Conservation (phyloP, 2,329 filamentous ascomycete genomes). For the Paraconiothyrium brasiliense region DNA sequence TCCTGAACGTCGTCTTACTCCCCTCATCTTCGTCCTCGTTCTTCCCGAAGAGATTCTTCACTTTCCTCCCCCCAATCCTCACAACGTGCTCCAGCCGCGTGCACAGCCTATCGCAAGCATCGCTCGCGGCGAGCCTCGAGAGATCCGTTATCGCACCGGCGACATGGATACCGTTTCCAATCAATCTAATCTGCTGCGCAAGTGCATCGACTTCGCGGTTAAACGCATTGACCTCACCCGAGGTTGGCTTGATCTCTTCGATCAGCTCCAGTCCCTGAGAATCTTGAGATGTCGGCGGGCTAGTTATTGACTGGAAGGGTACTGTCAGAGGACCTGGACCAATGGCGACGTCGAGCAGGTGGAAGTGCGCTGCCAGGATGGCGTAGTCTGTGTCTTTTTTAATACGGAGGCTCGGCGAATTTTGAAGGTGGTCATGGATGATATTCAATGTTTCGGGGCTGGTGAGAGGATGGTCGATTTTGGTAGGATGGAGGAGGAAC, state of each 20-base stretch:
- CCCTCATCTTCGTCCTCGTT: slow-evolving; percentile 54
- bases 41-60: slow-evolving; percentile 50
- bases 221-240: slow-evolving; percentile 62
- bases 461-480: slow-evolving; percentile 36
- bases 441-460: slow-evolving; percentile 29
- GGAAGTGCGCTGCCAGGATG: slow-evolving; percentile 70
- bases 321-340: slow-evolving; percentile 65
- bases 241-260: slow-evolving; percentile 22
- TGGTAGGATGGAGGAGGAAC: slow-evolving; percentile 62
- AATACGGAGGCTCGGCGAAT: slow-evolving; percentile 61
- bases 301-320: slow-evolving; percentile 41
- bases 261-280: slow-evolving; percentile 26
- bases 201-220: slow-evolving; percentile 77
- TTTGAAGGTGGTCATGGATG: slow-evolving; percentile 41
- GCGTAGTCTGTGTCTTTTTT: slow-evolving; percentile 71
- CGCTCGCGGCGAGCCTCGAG: slow-evolving; percentile 79
- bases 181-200: slow-evolving; percentile 56
- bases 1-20: slow-evolving; percentile 15
- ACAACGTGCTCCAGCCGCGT: slow-evolving; percentile 77
- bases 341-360: slow-evolving; percentile 78
- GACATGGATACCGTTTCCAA: slow-evolving; percentile 73
- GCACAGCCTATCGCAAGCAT: slow-evolving; percentile 76
- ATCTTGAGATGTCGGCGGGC: slow-evolving; percentile 32
- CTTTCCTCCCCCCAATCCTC: slow-evolving; percentile 64
- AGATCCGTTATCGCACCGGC: slow-evolving; percentile 65